phyloP scores from a whole-genome alignment of 2,329 filamentous ascomycete genomes.

The Calonectria henricotiae region DNA sequence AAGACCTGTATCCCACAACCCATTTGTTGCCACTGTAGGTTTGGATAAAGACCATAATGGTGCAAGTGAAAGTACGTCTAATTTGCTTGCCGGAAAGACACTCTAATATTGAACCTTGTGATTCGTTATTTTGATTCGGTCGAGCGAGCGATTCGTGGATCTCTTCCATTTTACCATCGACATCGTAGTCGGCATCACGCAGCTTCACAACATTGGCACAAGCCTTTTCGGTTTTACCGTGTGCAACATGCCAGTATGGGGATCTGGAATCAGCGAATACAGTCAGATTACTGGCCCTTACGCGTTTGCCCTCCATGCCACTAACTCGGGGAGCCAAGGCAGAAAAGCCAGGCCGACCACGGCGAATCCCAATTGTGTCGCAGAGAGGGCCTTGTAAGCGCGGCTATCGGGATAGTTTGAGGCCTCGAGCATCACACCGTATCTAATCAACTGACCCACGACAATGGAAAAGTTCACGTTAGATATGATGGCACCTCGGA shows the following conservation, averaged over 20 bases:
- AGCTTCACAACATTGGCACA: slow-evolving; percentile 53
- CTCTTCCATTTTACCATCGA: slow-evolving; percentile 55
- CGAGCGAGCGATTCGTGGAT: slow-evolving; percentile 42
- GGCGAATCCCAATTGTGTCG: slow-evolving; percentile 55
- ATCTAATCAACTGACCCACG: slow-evolving; percentile 45
- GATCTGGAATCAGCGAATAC: not conserved
- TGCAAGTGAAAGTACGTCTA: slow-evolving; percentile 22
- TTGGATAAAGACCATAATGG: slow-evolving; percentile 30
- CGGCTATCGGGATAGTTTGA: slow-evolving; percentile 47
- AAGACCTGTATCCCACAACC: slow-evolving; percentile 38
- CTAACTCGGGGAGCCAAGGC: slow-evolving; percentile 56
- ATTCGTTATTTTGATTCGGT: slow-evolving; percentile 6
- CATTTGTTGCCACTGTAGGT: slow-evolving; percentile 19
- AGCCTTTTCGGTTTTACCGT: slow-evolving; percentile 53
- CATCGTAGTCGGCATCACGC: slow-evolving; percentile 51
- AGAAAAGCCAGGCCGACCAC: slow-evolving; percentile 50
- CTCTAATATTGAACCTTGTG: slow-evolving; percentile 20
- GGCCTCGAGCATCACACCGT: slow-evolving; percentile 48
- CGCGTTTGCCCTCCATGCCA: not conserved
- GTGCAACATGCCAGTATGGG: slow-evolving; percentile 56
- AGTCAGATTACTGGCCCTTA: not conserved
- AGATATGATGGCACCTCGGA: slow-evolving; percentile 48
- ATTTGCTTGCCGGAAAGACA: slow-evolving; percentile 24
- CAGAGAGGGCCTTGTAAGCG: slow-evolving; percentile 53
- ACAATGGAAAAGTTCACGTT: slow-evolving; percentile 51